These are phyloP conservation scores for Phialophora chinensis DNA, from an alignment of 2,329 filamentous ascomycete genomes.

Conservation along the genomic window DNA sequence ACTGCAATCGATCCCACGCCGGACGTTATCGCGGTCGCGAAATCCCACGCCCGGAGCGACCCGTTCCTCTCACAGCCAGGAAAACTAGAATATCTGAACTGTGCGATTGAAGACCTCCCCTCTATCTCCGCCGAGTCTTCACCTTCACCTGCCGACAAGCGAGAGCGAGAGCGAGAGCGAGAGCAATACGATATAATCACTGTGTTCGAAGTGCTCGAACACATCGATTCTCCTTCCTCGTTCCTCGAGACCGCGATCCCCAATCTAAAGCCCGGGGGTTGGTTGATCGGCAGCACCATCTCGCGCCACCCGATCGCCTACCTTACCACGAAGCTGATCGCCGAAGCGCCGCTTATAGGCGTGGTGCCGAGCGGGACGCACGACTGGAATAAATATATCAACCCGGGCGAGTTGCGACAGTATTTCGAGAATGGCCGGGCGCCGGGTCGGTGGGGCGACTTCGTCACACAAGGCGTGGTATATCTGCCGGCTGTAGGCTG, in stretches of 20 bases:
- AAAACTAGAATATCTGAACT: conserved; percentile 75
- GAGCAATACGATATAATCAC: conserved; percentile 75
- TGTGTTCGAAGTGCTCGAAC: conserved; percentile 93
- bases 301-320: conserved; percentile 87
- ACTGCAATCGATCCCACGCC: conserved; percentile 55
- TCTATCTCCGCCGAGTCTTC: neutral
- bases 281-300: conserved; percentile 92
- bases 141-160: neutral
- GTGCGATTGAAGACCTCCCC: conserved; percentile 73
- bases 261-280: conserved; percentile 87
- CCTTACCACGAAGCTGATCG: conserved; percentile 89
- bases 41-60: conserved; percentile 75
- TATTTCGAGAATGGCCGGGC: conserved; percentile 46
- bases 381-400: conserved; percentile 96
- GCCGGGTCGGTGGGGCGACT: conserved; percentile 46
- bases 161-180: conserved; percentile 21
- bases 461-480: conserved; percentile 79
- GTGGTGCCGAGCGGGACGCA: conserved; percentile 94
- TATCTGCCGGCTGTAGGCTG: conserved; percentile 92
- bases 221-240: conserved; percentile 75
- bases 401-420: conserved; percentile 73
- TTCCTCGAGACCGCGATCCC: conserved; percentile 75
- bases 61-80: conserved; percentile 62
- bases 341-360: conserved; percentile 72
- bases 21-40: conserved; percentile 65